Base-by-base conservation (phyloP, 805 yeast genomes). In the Candida hungchunana region DNA sequence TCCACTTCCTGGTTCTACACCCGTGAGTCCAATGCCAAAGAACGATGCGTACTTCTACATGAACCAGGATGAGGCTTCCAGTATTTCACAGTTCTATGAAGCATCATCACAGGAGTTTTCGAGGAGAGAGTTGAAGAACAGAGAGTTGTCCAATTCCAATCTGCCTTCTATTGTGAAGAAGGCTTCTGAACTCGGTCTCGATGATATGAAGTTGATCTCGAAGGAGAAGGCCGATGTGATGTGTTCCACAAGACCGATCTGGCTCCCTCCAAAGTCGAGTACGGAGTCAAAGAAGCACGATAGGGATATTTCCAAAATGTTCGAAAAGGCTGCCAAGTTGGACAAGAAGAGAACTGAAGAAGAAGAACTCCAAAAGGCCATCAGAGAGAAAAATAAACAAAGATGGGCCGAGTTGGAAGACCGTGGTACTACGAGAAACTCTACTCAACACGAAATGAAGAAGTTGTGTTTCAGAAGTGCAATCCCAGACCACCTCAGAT, bases 231-330 rank as follows among this genome's bases (percentile, higher is more conserved):
- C 43, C 15, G 40, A 50, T 5, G 46, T 63, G 29, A 47, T 68
- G 12, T 60, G 79, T 1, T 63, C 67, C 17, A 79, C 88, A 2
- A 62, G 90, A 42, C 89, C 84, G 8, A 60, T 71, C 3, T 75
- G 79, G 68, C 59, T 82, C 28, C 90, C 93, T 1, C 86, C 88
- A 28, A 82, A 82, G 53, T 58, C 73, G 16, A 46, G 57, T 4
- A 56, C 58, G 12, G 89, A 82, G 44, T 68, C 69, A 12, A 44
- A 58, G 26, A 75, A 69, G 42, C 90, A 82, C 51, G 66, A 73
- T 30, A 55, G 59, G 26, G 82, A 77, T 48, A 75, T 71, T 36
- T 69, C 73, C 31, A 51, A 57, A 27, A 52, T 75, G 70, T 33
- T 52, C 18, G 51, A 47, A 20, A 28, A 40, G 3, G 45, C 47